Percentiles rank a stretch among this genome's conserved stretches.
phyloP scores from a whole-genome alignment of 2,329 filamentous ascomycete genomes.

The Aspergillus niger region DNA sequence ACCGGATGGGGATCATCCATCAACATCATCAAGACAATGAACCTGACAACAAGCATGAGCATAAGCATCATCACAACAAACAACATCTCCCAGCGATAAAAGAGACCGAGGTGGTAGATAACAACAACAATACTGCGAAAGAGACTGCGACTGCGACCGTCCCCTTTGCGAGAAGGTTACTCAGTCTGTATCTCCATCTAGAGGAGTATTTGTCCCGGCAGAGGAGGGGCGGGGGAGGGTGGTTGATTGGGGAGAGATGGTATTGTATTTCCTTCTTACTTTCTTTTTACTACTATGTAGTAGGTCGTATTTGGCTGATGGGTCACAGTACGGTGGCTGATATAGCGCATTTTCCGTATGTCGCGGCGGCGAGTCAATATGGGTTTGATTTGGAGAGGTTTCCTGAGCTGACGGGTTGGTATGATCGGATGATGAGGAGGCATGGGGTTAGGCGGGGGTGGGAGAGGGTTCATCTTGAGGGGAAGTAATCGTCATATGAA shows the following conservation, averaged over 20 bases:
- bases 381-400: constrained; percentile 16
- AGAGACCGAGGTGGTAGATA: too few relatives aligned
- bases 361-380: constrained; percentile 7
- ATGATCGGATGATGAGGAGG: constrained; percentile 8
- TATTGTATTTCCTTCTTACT: not conserved
- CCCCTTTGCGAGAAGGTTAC: constrained; percentile 5
- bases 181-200: constrained; percentile 15
- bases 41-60: too few relatives aligned
- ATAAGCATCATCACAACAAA: too few relatives aligned
- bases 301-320: too few relatives aligned
- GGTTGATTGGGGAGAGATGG: constrained; percentile 17
- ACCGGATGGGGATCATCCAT: not conserved
- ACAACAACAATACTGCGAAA: too few relatives aligned
- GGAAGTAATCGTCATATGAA: not conserved
- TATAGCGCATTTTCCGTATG: constrained; percentile 13
- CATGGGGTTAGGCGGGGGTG: constrained; percentile 5
- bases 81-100: too few relatives aligned
- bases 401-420: constrained; percentile 19
- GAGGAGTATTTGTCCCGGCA: constrained; percentile 13
- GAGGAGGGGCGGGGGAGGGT: not conserved
- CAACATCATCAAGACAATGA: not conserved
- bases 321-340: constrained; percentile 16
- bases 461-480: not conserved
- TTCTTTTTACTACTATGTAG: not conserved
- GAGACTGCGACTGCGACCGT: not conserved